These are phyloP conservation scores for Fragilariopsis cylindrus DNA, from an alignment of 108 stramenopile species.

Conservation along the genomic window DNA sequence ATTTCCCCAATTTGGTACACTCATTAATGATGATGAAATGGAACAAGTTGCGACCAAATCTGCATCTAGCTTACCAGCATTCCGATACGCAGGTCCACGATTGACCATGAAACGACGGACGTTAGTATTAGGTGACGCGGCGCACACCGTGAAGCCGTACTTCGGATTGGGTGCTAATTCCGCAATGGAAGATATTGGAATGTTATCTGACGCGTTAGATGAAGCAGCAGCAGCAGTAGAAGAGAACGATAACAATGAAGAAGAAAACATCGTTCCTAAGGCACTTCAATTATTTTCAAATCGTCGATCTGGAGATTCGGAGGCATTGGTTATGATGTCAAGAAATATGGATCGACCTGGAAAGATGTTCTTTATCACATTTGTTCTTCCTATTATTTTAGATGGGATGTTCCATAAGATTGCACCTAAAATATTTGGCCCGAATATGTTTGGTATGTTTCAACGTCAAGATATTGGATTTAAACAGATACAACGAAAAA, in stretches of 20 bases:
- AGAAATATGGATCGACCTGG: constrained; percentile 69
- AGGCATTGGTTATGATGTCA: constrained; percentile 70
- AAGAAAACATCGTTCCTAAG: constrained; percentile 20
- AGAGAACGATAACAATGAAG: neutral
- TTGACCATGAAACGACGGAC: constrained; percentile 53
- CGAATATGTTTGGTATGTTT: constrained; percentile 67
- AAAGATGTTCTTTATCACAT: constrained; percentile 53
- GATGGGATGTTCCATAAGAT: constrained; percentile 69
- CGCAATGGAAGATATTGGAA: constrained; percentile 78
- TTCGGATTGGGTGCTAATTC: constrained; percentile 85
- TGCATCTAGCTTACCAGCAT: constrained; percentile 52
- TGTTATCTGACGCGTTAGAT: constrained; percentile 31
- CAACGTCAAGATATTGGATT: constrained; percentile 53
- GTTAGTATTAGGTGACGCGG: constrained; percentile 68
- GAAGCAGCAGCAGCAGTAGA: neutral
- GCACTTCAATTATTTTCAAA: constrained; percentile 51
- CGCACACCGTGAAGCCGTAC: constrained; percentile 84
- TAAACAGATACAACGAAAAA: constrained; percentile 30
- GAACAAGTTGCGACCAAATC: constrained; percentile 49
- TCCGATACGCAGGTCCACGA: constrained; percentile 63
- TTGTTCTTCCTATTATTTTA: constrained; percentile 73
- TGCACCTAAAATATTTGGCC: constrained; percentile 59
- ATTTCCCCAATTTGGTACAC: constrained; percentile 64
- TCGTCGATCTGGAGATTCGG: constrained; percentile 56
- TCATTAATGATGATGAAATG: constrained; percentile 60